These are phyloP conservation scores for Wickerhamiella kurtzmanii DNA, from an alignment of 805 yeast species.

Conservation along the genomic window DNA sequence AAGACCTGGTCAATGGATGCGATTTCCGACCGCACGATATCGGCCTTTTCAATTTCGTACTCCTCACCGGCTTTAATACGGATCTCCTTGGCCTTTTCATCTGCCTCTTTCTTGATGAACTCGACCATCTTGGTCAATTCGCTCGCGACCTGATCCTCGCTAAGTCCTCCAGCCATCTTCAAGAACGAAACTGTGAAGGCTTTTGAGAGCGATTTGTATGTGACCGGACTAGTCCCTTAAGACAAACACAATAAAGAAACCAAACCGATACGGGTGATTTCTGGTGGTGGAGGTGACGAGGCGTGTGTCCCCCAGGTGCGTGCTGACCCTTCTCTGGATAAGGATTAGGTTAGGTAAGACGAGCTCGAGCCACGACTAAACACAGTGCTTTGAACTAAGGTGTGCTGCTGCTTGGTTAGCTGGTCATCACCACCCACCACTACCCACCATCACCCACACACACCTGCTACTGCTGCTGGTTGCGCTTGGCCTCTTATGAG, in stretches of 20 bases:
- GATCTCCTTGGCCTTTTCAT: slow-evolving; percentile 95
- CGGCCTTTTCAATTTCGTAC: slow-evolving; percentile 93
- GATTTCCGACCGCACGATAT: slow-evolving; percentile 83
- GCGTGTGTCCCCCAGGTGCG: neutral
- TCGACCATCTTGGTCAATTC: slow-evolving; percentile 97
- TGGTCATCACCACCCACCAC: too few species aligned
- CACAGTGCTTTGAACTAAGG: too few species aligned
- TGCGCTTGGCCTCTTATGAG: too few species aligned
- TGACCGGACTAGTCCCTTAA: too few species aligned
- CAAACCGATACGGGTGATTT: too few species aligned
- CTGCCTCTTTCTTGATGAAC: slow-evolving; percentile 97
- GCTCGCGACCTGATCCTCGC: slow-evolving; percentile 62
- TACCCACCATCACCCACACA: too few species aligned
- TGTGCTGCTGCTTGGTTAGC: too few species aligned
- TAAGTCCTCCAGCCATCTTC: slow-evolving; percentile 14
- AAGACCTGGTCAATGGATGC: slow-evolving; percentile 72
- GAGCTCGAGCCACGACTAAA: neutral
- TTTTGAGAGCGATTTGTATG: too few species aligned
- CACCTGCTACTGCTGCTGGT: too few species aligned
- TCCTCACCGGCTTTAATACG: slow-evolving; percentile 95
- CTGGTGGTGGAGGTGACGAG: neutral
- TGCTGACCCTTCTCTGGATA: neutral
- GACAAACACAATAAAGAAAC: too few species aligned
- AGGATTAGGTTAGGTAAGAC: neutral
- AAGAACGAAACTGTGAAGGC: too few species aligned